Conservation (phyloP, 768 basidiomycete species). For the Lactarius tabidus region DNA sequence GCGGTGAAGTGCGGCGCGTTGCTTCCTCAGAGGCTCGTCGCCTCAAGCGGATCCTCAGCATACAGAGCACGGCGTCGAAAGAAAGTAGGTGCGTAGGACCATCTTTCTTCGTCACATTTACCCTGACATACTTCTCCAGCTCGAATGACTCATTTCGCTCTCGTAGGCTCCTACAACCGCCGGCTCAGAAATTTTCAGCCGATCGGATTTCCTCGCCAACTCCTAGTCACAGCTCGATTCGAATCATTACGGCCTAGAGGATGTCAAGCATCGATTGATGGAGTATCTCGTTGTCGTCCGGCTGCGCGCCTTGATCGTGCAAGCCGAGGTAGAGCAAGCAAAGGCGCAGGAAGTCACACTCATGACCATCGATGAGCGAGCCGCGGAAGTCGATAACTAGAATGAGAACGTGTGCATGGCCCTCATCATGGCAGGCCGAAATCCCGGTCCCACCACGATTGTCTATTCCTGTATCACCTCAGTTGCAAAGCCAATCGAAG, state of each 20-base stretch:
- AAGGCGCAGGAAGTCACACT: constrained; percentile 24
- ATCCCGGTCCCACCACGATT: constrained; percentile 5
- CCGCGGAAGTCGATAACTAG: constrained; percentile 20
- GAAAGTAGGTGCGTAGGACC: constrained; percentile 60
- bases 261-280: constrained; percentile 86
- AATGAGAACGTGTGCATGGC: not conserved
- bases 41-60: constrained; percentile 82
- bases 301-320: constrained; percentile 33
- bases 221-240: constrained; percentile 81
- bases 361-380: constrained; percentile 21
- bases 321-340: constrained; percentile 13
- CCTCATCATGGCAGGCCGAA: constrained; percentile 20
- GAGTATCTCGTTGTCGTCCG: constrained; percentile 90
- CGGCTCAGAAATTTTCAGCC: constrained; percentile 40
- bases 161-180: constrained; percentile 67
- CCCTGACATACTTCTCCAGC: constrained; percentile 38
- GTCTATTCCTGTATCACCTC: constrained; percentile 1
- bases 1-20: constrained; percentile 78
- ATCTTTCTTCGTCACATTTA: not conserved
- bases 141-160: constrained; percentile 84
- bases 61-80: constrained; percentile 86
- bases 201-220: constrained; percentile 56
- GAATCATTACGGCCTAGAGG: constrained; percentile 90
- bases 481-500: not conserved
- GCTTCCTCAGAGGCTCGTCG: constrained; percentile 80